phyloP scores from a whole-genome alignment of 1,284 basidiomycete species.

The Ustilago tritici region DNA sequence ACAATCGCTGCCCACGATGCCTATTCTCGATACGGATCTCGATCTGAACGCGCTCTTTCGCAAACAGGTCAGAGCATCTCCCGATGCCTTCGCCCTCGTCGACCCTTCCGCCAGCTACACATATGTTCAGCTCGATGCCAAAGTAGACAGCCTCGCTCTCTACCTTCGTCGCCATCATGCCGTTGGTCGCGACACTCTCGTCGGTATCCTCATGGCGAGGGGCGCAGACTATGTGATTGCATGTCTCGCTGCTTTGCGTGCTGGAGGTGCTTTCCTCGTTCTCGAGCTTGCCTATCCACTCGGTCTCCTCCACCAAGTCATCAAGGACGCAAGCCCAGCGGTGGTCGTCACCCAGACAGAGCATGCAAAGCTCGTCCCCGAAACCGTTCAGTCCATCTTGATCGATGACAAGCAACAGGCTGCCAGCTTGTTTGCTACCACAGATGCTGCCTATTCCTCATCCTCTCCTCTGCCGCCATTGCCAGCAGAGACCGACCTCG shows the following conservation, averaged over 20 bases:
- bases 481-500: constrained; percentile 57
- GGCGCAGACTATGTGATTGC: constrained; percentile 68
- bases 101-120: constrained; percentile 51
- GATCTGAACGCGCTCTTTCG: constrained; percentile 56
- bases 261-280: constrained; percentile 68
- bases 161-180: constrained; percentile 52
- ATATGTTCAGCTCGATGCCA: constrained; percentile 63
- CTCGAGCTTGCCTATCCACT: constrained; percentile 69
- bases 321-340: constrained; percentile 65
- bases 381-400: constrained; percentile 32
- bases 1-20: constrained; percentile 15
- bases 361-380: constrained; percentile 53
- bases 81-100: constrained; percentile 48
- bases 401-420: constrained; percentile 31
- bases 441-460: constrained; percentile 3
- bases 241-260: constrained; percentile 64
- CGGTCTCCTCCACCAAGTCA: constrained; percentile 62
- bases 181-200: constrained; percentile 58
- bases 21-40: constrained; percentile 47
- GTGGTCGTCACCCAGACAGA: constrained; percentile 64
- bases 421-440: constrained; percentile 14
- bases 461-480: constrained; percentile 30
- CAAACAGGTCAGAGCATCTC: constrained; percentile 51
- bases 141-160: constrained; percentile 51
- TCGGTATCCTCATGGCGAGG: constrained; percentile 64